phyloP scores from a whole-genome alignment of 108 stramenopile species.

The Fragilariopsis cylindrus region DNA sequence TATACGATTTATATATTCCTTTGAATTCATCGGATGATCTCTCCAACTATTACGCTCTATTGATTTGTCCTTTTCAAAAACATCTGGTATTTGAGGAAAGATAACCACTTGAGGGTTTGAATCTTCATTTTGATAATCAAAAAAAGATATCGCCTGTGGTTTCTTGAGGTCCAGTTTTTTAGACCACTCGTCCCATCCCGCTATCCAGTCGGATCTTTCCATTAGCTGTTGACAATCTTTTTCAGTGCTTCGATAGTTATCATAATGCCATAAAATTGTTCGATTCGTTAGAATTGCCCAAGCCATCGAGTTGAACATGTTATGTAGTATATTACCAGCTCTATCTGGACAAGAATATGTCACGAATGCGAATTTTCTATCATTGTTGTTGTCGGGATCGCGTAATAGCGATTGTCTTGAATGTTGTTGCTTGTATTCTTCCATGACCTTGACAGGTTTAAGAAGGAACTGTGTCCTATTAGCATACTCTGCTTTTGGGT shows the following conservation, averaged over 20 bases:
- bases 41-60: slow-evolving; percentile 25
- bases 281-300: slow-evolving; percentile 42
- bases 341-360: slow-evolving; percentile 40
- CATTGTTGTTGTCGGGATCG: too few relatives aligned
- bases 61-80: not conserved
- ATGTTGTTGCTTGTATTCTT: not conserved
- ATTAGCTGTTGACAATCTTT: slow-evolving; percentile 24
- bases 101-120: slow-evolving; percentile 15
- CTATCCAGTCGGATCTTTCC: slow-evolving; percentile 31
- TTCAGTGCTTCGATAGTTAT: slow-evolving; percentile 12
- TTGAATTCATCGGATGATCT: slow-evolving; percentile 10
- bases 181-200: slow-evolving; percentile 32
- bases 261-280: slow-evolving; percentile 29
- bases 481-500: too few relatives aligned
- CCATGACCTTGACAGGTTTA: too few relatives aligned
- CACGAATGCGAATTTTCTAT: slow-evolving; percentile 27
- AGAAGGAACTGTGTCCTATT: too few relatives aligned
- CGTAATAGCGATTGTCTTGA: not conserved
- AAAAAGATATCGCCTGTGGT: not conserved
- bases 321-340: slow-evolving; percentile 38
- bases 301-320: slow-evolving; percentile 24
- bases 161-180: not conserved
- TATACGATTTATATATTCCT: slow-evolving; percentile 14
- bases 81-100: slow-evolving; percentile 38
- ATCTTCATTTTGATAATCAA: not conserved